Conservation (phyloP, 306 rosid species). For the Dryas drummondii region DNA sequence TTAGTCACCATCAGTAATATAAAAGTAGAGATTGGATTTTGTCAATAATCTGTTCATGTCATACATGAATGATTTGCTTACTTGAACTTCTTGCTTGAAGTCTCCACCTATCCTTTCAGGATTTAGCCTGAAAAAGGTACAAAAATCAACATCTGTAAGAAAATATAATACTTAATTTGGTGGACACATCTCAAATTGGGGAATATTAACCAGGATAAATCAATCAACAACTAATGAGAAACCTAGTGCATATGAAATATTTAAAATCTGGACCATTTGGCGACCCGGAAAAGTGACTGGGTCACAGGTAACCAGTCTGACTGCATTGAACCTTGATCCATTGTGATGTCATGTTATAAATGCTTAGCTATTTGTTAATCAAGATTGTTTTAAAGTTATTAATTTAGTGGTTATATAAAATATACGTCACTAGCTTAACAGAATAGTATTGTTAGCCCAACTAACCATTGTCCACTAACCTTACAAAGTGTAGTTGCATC, state of each 20-base stretch:
- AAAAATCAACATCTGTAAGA: slow-evolving; percentile 8
- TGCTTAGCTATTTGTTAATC: neutral
- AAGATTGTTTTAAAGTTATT: neutral
- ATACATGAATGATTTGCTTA: slow-evolving; percentile 42
- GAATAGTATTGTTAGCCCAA: neutral
- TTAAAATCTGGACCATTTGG: neutral
- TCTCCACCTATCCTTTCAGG: slow-evolving; percentile 99
- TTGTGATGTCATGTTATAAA: neutral
- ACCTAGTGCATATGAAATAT: slow-evolving; percentile 1
- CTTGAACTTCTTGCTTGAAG: slow-evolving; percentile 96
- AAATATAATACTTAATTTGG: slow-evolving; percentile 10
- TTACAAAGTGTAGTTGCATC: neutral
- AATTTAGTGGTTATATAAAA: neutral
- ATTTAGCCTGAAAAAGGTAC: slow-evolving; percentile 56
- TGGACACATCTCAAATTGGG: neutral
- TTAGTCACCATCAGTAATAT: slow-evolving; percentile 24
- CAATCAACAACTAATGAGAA: neutral
- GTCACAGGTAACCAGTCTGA: neutral
- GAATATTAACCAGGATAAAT: slow-evolving; percentile 6
- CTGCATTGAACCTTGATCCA: neutral
- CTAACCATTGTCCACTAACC: neutral
- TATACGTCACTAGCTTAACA: neutral
- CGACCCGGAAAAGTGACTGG: neutral
- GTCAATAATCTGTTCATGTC: slow-evolving; percentile 15
- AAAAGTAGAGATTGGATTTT: slow-evolving; percentile 9